Conservation (phyloP, 116 monocot species). For the Dioscorea cayenensis region DNA sequence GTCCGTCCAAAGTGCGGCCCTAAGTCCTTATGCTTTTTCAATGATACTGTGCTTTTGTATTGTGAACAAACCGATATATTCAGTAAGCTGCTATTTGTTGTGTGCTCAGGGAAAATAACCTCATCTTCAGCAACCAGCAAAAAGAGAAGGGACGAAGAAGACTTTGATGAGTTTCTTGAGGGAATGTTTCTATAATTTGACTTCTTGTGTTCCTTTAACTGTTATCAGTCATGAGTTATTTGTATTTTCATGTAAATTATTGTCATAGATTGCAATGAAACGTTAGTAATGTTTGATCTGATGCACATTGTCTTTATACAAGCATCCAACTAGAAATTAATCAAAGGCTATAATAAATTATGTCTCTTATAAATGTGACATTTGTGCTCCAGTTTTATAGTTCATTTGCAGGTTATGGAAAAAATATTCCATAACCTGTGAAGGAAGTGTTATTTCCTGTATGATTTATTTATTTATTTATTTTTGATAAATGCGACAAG, state of each 20-base stretch:
- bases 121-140: constrained; percentile 9
- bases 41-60: too few relatives aligned
- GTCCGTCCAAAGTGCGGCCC: too few relatives aligned
- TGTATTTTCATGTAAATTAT: background rate
- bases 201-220: background rate
- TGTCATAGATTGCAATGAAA: background rate
- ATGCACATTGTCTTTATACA: background rate
- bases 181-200: constrained; percentile 68
- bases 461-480: too few relatives aligned
- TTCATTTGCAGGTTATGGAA: too few relatives aligned
- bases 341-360: too few relatives aligned
- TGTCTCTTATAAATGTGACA: too few relatives aligned
- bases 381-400: too few relatives aligned
- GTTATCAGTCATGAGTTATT: background rate
- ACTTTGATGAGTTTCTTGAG: constrained; percentile 60
- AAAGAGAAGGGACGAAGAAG: constrained; percentile 28
- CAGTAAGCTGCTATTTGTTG: background rate
- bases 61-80: too few relatives aligned
- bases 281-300: background rate
- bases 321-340: background rate
- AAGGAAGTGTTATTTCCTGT: too few relatives aligned
- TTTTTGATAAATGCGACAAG: too few relatives aligned
- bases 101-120: constrained; percentile 13
- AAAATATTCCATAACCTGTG: too few relatives aligned
- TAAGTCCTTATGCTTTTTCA: too few relatives aligned